These are phyloP conservation scores for Epichloe brachyelytri DNA, from an alignment of 2,329 filamentous ascomycete species.

Conservation along the genomic window DNA sequence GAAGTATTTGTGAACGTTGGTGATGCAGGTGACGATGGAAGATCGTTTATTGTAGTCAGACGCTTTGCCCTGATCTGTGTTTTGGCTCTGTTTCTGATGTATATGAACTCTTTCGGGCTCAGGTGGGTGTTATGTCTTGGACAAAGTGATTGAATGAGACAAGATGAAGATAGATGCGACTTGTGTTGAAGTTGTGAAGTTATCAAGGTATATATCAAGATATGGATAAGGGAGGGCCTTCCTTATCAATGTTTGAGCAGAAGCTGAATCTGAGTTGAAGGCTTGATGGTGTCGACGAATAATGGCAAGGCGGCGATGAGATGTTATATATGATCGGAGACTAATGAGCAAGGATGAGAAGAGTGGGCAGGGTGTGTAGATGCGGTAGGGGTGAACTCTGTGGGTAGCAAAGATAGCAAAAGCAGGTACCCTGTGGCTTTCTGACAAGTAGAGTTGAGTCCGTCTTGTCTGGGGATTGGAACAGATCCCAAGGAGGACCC, in stretches of 20 bases:
- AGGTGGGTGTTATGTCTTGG: neutral
- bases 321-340: constrained; percentile 9
- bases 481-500: constrained; percentile 7
- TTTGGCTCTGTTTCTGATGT: neutral
- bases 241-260: neutral
- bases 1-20: neutral
- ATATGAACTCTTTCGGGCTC: no score
- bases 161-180: neutral
- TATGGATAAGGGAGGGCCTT: neutral
- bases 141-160: neutral
- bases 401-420: neutral
- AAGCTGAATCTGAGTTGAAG: neutral
- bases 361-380: neutral
- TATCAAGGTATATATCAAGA: neutral
- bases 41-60: neutral
- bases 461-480: constrained; percentile 1
- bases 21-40: neutral
- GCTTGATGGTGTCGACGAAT: constrained; percentile 3
- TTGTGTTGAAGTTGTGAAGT: neutral
- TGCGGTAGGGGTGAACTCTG: neutral
- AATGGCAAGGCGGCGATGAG: constrained; percentile 5
- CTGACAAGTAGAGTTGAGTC: neutral
- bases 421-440: neutral
- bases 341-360: constrained; percentile 6
- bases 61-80: no score